Conservation (phyloP, 2,329 filamentous ascomycete species). For the Fusarium anthophilum region DNA sequence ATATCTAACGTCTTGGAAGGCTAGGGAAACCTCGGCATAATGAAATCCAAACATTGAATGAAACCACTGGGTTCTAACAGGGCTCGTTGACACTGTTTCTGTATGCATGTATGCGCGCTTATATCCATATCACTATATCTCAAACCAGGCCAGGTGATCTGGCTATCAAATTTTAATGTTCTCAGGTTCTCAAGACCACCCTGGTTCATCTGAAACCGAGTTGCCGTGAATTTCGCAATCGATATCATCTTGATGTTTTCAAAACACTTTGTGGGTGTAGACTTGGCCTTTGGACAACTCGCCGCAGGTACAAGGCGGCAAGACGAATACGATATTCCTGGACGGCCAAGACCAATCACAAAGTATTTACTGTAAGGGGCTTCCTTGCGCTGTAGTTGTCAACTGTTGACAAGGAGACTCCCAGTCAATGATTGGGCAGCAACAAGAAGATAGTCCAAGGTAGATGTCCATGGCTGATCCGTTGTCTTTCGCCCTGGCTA, state of each 20-base stretch:
- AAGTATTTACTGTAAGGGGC: background rate
- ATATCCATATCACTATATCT: background rate
- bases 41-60: background rate
- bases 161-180: background rate
- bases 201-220: background rate
- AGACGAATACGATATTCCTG: background rate
- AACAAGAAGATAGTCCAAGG: background rate
- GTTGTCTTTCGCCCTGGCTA: background rate
- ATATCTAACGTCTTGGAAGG: background rate
- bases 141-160: background rate
- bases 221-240: background rate
- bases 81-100: background rate
- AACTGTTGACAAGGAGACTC: background rate
- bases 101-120: background rate
- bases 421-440: background rate
- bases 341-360: background rate
- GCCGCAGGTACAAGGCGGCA: too few relatives aligned
- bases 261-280: background rate
- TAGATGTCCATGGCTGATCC: background rate
- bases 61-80: background rate
- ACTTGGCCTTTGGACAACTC: background rate
- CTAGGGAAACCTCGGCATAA: background rate
- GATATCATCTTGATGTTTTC: conserved; percentile 2
- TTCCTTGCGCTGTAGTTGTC: background rate
- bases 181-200: background rate